phyloP scores from a whole-genome alignment of 2,329 filamentous ascomycete species.

The Alternaria longipes region DNA sequence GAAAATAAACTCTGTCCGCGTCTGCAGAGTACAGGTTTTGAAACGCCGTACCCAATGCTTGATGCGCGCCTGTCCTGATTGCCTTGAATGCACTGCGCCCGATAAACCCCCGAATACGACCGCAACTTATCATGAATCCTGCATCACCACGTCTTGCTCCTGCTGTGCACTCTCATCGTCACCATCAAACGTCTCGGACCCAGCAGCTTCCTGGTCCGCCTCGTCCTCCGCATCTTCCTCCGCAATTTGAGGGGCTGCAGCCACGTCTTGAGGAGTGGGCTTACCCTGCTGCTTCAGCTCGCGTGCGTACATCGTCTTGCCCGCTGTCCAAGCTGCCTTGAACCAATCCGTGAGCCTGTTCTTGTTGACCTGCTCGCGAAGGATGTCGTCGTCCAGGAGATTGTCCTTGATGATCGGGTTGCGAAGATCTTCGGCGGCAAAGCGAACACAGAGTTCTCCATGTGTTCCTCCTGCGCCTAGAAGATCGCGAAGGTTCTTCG shows the following conservation, averaged over 20 bases:
- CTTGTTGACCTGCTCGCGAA: constrained; percentile 72
- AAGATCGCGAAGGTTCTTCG: constrained; percentile 34
- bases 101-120: constrained; percentile 24
- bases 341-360: constrained; percentile 77
- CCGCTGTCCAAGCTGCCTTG: constrained; percentile 52
- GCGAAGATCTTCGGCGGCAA: constrained; percentile 65
- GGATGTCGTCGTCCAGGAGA: constrained; percentile 72
- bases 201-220: constrained; percentile 7
- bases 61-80: constrained; percentile 9
- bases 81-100: constrained; percentile 26
- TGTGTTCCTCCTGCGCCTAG: constrained; percentile 62
- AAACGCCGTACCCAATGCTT: constrained; percentile 42
- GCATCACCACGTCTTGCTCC: constrained; percentile 46
- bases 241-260: background rate
- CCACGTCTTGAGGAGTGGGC: background rate
- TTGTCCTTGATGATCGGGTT: constrained; percentile 76
- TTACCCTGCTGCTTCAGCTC: constrained; percentile 30
- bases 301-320: constrained; percentile 44
- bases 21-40: constrained; percentile 21
- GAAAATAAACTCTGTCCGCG: constrained; percentile 8
- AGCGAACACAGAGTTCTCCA: constrained; percentile 66
- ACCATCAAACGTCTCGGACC: constrained; percentile 33
- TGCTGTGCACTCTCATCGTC: constrained; percentile 33
- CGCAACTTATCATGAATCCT: constrained; percentile 32
- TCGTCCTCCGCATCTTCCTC: constrained; percentile 11